Evolutionary conservation across 140 eudicot genomes (phyloP).

Genomic region (Oenanthe javanica): DNA sequence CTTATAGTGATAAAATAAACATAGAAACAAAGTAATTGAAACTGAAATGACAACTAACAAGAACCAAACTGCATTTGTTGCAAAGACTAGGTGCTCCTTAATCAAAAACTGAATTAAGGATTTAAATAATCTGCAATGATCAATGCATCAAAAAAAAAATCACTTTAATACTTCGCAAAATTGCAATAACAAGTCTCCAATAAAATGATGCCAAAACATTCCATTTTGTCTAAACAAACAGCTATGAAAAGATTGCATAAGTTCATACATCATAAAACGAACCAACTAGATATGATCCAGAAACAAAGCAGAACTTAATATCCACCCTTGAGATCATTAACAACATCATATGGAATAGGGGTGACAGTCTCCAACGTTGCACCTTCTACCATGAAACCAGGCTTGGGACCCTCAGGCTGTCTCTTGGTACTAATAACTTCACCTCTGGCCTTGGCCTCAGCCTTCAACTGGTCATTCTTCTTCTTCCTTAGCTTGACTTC

Average conservation of each 20-base stretch:
- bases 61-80: not conserved
- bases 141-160: not conserved
- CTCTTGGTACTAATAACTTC: slow-evolving; percentile 63
- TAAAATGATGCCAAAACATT: not conserved
- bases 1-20: too few relatives aligned
- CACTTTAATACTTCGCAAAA: not conserved
- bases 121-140: not conserved
- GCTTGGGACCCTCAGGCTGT: slow-evolving; percentile 73
- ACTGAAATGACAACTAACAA: not conserved
- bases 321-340: slow-evolving; percentile 85
- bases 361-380: slow-evolving; percentile 76
- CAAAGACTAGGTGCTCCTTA: not conserved
- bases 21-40: not conserved
- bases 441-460: slow-evolving; percentile 70
- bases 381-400: slow-evolving; percentile 77
- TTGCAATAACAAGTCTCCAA: slow-evolving; percentile 3
- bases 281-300: not conserved
- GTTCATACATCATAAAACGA: not conserved
- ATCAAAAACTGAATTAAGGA: too few relatives aligned
- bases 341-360: slow-evolving; percentile 77
- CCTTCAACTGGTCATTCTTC: slow-evolving; percentile 53
- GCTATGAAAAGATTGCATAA: not conserved
- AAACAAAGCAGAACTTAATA: slow-evolving; percentile 27
- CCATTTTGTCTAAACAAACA: slow-evolving; percentile 1
- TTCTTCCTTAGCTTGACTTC: slow-evolving; percentile 48